A percentile compares a stretch with the other conserved stretches of the same genome.
These are phyloP conservation scores for Cercospora canescens DNA, from an alignment of 2,329 filamentous ascomycete species.

Conservation along the genomic window DNA sequence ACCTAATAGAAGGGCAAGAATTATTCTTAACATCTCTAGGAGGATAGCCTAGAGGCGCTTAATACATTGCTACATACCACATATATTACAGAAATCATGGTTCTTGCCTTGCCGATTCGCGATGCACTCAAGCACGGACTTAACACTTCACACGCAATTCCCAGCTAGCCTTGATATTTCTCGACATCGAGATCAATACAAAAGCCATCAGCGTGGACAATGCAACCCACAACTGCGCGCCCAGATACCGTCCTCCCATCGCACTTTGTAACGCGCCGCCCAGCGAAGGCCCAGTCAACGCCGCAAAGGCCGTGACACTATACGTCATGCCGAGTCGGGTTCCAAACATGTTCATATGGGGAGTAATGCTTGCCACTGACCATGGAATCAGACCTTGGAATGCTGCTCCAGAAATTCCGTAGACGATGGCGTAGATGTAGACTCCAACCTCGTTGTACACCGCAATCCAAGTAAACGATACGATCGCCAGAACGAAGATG, in stretches of 20 bases:
- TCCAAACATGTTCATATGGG: constrained; percentile 48
- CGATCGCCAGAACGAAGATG: constrained; percentile 45
- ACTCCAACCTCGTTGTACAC: constrained; percentile 44
- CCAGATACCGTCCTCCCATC: constrained; percentile 42
- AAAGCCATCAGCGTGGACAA: too few relatives aligned
- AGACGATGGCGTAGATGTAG: constrained; percentile 50
- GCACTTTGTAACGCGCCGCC: constrained; percentile 48
- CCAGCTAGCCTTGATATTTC: too few relatives aligned
- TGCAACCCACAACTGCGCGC: constrained; percentile 48
- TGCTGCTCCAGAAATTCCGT: too few relatives aligned
- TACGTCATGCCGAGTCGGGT: constrained; percentile 52
- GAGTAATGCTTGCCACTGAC: constrained; percentile 45
- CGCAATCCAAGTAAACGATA: constrained; percentile 60
- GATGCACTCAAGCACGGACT: too few relatives aligned
- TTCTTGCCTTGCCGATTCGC: too few relatives aligned
- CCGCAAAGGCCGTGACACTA: constrained; percentile 45
- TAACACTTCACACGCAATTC: too few relatives aligned
- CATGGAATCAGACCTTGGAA: constrained; percentile 50
- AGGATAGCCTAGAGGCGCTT: too few relatives aligned
- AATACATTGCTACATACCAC: too few relatives aligned
- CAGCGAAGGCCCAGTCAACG: constrained; percentile 49
- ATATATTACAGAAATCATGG: too few relatives aligned
- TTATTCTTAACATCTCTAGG: too few relatives aligned
- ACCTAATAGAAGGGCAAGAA: too few relatives aligned
- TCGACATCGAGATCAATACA: too few relatives aligned